Percentiles rank a stretch among this genome's conserved stretches.
Conservation (phyloP, 257 asterid genomes). For the Anisodus acutangulus region DNA sequence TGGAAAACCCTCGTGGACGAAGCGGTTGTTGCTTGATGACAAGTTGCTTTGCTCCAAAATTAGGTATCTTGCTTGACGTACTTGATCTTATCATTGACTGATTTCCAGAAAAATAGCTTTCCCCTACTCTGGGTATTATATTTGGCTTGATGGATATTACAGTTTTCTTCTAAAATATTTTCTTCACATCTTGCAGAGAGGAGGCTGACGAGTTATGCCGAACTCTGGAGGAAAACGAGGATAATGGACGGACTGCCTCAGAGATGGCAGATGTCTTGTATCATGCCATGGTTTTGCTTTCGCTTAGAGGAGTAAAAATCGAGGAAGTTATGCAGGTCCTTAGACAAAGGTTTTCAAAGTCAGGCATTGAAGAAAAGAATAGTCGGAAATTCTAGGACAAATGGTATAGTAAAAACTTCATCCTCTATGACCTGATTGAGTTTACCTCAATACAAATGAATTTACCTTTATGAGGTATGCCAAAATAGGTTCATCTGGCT, state of each 20-base stretch:
- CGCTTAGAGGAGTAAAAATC: constrained; percentile 62
- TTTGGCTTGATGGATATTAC: neutral
- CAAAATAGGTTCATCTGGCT: constrained; percentile 4
- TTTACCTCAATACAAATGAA: neutral
- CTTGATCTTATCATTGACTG: neutral
- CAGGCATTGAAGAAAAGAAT: constrained; percentile 83
- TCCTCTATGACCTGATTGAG: constrained; percentile 1
- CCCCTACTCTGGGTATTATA: neutral
- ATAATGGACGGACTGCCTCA: constrained; percentile 59
- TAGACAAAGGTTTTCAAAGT: constrained; percentile 70
- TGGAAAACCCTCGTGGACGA: constrained; percentile 83
- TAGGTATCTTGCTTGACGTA: constrained; percentile 45
- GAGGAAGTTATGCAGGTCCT: constrained; percentile 80
- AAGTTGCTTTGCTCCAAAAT: constrained; percentile 75
- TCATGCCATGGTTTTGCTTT: constrained; percentile 79
- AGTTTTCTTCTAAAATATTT: neutral
- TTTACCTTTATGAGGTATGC: neutral
- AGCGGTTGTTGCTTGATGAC: constrained; percentile 64
- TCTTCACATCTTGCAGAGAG: constrained; percentile 51
- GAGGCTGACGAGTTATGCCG: constrained; percentile 90
- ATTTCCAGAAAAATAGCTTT: neutral
- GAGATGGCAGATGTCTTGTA: constrained; percentile 88
- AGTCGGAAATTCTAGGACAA: constrained; percentile 52
- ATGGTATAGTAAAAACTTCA: neutral
- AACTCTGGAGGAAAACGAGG: constrained; percentile 82